Base-by-base conservation (phyloP, 179 eudicot species). In the Carnegiea gigantea region DNA sequence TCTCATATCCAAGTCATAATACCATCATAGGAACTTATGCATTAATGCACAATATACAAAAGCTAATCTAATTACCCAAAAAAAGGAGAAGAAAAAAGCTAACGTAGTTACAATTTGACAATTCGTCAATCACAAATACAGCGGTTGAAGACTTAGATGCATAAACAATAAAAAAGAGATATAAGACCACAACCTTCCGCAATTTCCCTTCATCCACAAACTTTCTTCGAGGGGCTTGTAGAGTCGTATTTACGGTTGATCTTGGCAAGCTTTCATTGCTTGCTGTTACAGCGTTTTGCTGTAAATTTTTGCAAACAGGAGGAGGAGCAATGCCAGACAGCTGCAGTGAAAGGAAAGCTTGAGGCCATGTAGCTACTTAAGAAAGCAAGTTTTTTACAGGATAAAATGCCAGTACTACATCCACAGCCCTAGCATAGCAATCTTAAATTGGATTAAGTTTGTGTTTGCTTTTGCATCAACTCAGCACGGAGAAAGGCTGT, bases 151-250 rank as follows among this genome's bases (percentile, higher is more conserved):
- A 17, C 12, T 40, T 40, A 40, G 44, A 40, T 7, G 44, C 24
- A 36, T 40, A 40, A 65, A 67, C 26, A 79, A 48, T 49, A 21
- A 79, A 49, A 60, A 4, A 70, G 30, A 18, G n/a, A 76, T 62
- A 48, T 73, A 62, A 64, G 70, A 54, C 48, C 38, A 73, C 49
- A 76, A 96, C 99, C 99, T 97, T 97, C 86, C 99, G 91, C 83
- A 97, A 83, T 88, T 97, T 97, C 33, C 98, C 99, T 87, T 97
- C 99, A 85, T 97, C 99, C 78, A 95, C 92, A 88, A 97, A 83
- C 86, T 97, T 97, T 80, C 98, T 95, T 86, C 98, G 90, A 82
- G 98, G 99, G 57, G 98, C 97, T 83, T 91, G 95, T 83, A 95
- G 86, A 76, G 93, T 86, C 38, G 97, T 81, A 85, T 93, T 93